A percentile compares a stretch with the other conserved stretches of the same genome.
phyloP scores from a whole-genome alignment of 2,329 filamentous ascomycete species.

The Coniella vitis region DNA sequence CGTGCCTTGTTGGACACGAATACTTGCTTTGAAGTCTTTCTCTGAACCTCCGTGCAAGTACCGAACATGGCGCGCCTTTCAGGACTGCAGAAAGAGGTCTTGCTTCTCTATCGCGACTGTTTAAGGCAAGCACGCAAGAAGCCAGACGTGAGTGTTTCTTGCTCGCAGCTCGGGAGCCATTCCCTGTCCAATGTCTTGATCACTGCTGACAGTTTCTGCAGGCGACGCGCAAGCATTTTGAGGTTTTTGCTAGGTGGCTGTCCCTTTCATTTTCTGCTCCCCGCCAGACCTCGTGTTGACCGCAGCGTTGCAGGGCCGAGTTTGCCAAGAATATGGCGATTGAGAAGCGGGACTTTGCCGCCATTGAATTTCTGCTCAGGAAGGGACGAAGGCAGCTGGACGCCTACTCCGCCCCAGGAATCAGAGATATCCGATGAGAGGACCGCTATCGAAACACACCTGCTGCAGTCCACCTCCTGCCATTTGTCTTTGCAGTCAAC shows the following conservation, averaged over 20 bases:
- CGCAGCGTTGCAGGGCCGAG: slow-evolving; percentile 50
- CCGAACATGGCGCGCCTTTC: slow-evolving; percentile 51
- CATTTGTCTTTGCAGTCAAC: too few relatives aligned
- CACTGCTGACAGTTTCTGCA: slow-evolving; percentile 23
- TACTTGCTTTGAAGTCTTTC: too few relatives aligned
- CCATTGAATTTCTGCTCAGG: slow-evolving; percentile 78
- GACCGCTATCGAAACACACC: slow-evolving; percentile 13
- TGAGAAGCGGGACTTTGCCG: slow-evolving; percentile 77
- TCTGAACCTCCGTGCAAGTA: too few relatives aligned
- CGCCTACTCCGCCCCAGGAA: slow-evolving; percentile 69
- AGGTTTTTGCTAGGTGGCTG: slow-evolving; percentile 54
- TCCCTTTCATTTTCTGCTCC: slow-evolving; percentile 8
- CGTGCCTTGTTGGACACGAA: too few relatives aligned
- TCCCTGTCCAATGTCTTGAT: not conserved
- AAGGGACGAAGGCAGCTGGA: slow-evolving; percentile 79
- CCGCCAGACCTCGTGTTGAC: slow-evolving; percentile 11
- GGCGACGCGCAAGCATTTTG: slow-evolving; percentile 54
- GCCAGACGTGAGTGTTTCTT: slow-evolving; percentile 48
- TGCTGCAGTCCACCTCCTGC: too few relatives aligned
- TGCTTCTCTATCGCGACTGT: slow-evolving; percentile 80
- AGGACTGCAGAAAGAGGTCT: slow-evolving; percentile 83
- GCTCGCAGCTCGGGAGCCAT: too few relatives aligned
- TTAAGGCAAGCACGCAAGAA: slow-evolving; percentile 77
- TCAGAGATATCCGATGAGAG: slow-evolving; percentile 61
- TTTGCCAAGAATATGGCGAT: slow-evolving; percentile 65